Base-by-base conservation (phyloP, 208 protist genomes). In the Leishmania lainsoni region DNA sequence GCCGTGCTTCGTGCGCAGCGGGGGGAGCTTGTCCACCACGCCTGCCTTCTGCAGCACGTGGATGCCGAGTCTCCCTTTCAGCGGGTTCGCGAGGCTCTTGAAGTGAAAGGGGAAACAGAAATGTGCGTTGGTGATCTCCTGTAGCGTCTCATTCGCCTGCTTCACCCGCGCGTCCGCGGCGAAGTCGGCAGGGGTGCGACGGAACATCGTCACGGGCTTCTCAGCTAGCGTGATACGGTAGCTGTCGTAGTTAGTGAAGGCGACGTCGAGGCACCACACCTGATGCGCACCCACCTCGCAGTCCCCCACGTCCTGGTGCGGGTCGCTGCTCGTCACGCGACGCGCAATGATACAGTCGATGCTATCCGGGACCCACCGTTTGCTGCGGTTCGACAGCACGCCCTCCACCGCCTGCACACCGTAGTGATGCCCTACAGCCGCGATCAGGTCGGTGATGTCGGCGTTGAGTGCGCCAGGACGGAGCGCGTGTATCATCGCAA, bases 281-380 rank as follows among this genome's bases (percentile, higher is more conserved):
- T 97, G 90, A 58, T 91, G 87, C 58, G 88, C 79, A 39, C 81
- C 87, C 42, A 97, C 74, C 83, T 88, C 84, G 81, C 93, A 96
- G 2, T 97, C 92, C 48, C 94, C 96, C 5, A 99, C 96, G 83
- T 99, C 94, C 86, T 99, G 96, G 32, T 99, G 97, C 35, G 94
- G 92, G 39, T 84, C 87, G 51, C 83, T 75, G 35, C 69, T 61
- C 39, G 86, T 88, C 12, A 97, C 88, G 29, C 94, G 92, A 42
- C 98, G 97, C 73, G 82, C 92, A 59, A 99, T 96, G 83, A 99
- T 99, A 75, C 96, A 94, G 76, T 99, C 99, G 48, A 98, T 94
- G 68, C 98, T 98, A 83, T 99, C 99, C 35, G 99, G 98, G 66
- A 99, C 94, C 92, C 97, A 99, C 77, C 98, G 94, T 88, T 99